Conservation (phyloP, 2,329 filamentous ascomycete genomes). For the Pyricularia grisea region DNA sequence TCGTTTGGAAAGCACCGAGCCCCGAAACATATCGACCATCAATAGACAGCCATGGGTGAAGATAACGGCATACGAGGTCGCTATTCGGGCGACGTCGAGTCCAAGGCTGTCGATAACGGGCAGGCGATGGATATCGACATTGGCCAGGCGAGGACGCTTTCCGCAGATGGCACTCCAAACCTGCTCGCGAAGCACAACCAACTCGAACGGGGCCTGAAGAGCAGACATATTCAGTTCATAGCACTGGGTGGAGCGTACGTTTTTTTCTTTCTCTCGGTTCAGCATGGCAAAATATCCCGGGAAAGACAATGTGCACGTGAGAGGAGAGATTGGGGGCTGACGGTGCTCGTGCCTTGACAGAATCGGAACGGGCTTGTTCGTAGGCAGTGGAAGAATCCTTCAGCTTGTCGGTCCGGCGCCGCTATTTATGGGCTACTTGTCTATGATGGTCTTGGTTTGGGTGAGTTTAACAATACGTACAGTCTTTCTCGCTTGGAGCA, state of each 20-base stretch:
- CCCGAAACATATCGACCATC: not conserved
- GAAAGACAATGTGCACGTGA: not conserved
- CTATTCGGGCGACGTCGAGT: conserved; percentile 3
- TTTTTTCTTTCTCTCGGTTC: not conserved
- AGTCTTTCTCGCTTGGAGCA: not conserved
- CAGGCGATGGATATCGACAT: not conserved
- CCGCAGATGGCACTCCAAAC: conserved; percentile 10
- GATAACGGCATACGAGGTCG: not conserved
- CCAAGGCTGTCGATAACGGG: not conserved
- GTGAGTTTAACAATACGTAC: not conserved
- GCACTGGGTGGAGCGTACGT: conserved; percentile 18
- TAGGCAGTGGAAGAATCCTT: conserved; percentile 16
- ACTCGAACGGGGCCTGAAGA: conserved; percentile 21
- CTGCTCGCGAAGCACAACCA: conserved; percentile 19
- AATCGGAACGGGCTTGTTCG: conserved; percentile 19
- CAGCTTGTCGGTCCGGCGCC: conserved; percentile 48
- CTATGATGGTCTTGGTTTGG: conserved; percentile 45
- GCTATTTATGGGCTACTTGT: conserved; percentile 58
- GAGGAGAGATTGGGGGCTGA: not conserved
- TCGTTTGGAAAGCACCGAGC: not conserved
- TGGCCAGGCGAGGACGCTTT: not conserved
- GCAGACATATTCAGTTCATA: conserved; percentile 25
- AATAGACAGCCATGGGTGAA: not conserved
- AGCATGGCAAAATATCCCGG: not conserved
- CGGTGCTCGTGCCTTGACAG: conserved; percentile 6